Base-by-base conservation (phyloP, 2,329 filamentous ascomycete species). In the Diaporthe sp. region DNA sequence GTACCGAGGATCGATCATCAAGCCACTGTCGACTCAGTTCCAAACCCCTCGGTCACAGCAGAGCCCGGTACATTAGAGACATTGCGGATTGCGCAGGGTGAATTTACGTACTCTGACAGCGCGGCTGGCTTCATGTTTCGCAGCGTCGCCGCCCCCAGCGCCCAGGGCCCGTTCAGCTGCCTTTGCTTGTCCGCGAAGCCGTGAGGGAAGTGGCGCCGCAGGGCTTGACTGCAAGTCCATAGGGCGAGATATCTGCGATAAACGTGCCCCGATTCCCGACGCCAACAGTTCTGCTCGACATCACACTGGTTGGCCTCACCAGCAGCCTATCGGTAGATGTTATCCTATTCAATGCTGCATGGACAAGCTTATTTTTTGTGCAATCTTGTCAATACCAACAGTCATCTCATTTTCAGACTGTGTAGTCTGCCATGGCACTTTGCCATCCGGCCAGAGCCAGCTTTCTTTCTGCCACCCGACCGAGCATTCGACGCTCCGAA, bases 101-200 rank as follows among this genome's bases (percentile, higher is more conserved):
- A 6, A 64, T 72, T 42, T n/a, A 55, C 70, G 57, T 60, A 64
- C 58, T 54, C 64, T 72, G 70, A 72, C 70, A 72, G 70, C 70
- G 70, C 57, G 57, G 45, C 33, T 52, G 60, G 70, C 64, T 54
- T 64, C 57, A 72, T 55, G 38, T 52, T 40, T 30, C 25, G 30
- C 57, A 52, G 30, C 52, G 19, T 55, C 45, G 57, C 35, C 35
- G 28, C 47, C 70, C n/a, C 38, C 45, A 25, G 30, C 15, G 54
- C n/a, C n/a, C 38, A 42, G 19, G 42, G 17, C 30, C 57, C 42
- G 60, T 38, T 28, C 45, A 54, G 57, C 55, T 71, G 57, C 57
- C n/a, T 50, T 30, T 25, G 30, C 64, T 67, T 35, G 17, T 28
- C 25, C 42, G n/a, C 57, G 47, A 50, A 55, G n/a, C 22, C 25